These are phyloP conservation scores for Eucalyptus caleyi DNA, from an alignment of 345 rosid species.

Conservation along the genomic window DNA sequence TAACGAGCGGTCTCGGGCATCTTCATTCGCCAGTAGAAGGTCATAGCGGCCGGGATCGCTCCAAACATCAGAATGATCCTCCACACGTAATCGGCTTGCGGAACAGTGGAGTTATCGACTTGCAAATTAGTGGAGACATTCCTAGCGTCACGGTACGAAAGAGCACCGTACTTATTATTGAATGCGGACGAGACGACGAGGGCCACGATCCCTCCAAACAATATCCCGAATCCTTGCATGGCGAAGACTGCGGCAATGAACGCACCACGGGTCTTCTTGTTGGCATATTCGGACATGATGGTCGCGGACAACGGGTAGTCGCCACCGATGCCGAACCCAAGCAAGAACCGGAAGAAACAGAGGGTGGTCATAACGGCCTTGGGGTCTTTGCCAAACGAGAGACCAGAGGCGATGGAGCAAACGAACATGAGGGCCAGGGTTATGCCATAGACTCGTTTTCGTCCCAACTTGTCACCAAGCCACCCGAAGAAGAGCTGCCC, in stretches of 20 bases:
- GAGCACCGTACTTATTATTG: not conserved
- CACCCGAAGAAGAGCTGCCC: slow-evolving; percentile 86
- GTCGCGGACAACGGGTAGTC: slow-evolving; percentile 93
- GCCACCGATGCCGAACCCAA: slow-evolving; percentile 87
- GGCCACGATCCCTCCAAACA: slow-evolving; percentile 57
- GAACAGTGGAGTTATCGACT: not conserved
- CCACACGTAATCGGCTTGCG: slow-evolving; percentile 24
- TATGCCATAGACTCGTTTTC: slow-evolving; percentile 61
- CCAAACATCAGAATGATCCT: slow-evolving; percentile 24
- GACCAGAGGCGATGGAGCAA: slow-evolving; percentile 54
- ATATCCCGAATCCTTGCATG: slow-evolving; percentile 81
- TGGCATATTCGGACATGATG: slow-evolving; percentile 85
- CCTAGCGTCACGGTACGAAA: not conserved
- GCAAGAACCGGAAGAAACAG: slow-evolving; percentile 86
- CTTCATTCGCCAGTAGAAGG: slow-evolving; percentile 31
- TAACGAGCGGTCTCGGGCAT: slow-evolving; percentile 36
- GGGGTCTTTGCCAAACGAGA: slow-evolving; percentile 24
- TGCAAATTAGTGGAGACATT: no score
- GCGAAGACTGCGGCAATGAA: slow-evolving; percentile 74
- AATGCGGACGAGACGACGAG: slow-evolving; percentile 7
- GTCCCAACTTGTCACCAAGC: slow-evolving; percentile 80
- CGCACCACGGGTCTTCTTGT: slow-evolving; percentile 64
- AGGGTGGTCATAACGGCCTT: slow-evolving; percentile 53
- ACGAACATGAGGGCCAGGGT: slow-evolving; percentile 59
- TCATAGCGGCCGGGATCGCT: slow-evolving; percentile 17